Base-by-base conservation (phyloP, 805 yeast genomes). In the Cyberlindnera maclurae region DNA sequence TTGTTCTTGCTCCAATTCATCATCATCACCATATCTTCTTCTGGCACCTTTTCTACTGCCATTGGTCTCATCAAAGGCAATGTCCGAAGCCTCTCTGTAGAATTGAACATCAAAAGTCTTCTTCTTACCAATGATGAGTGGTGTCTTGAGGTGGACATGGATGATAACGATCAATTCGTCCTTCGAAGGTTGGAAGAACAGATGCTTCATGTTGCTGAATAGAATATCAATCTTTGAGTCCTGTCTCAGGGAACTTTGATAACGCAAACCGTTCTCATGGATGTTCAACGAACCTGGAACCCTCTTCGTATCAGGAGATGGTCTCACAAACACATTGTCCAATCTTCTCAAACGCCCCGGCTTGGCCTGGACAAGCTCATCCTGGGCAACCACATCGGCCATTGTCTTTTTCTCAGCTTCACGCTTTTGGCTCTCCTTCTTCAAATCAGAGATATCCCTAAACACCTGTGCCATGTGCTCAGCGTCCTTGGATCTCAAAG, bases 1-100 rank as follows among this genome's bases (percentile, higher is more conserved):
- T 64, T 90, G 97, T 66, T 93, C 98, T 63, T 90, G 97, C 63
- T 93, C 97, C 47, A 93, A 70, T 65, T 93, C 98, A 62, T 93
- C 98, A 62, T 93, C 98, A 60, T 93, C 98, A 34, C 98, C 98
- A 58, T 93, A 93, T 55, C 93, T 66, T 58, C 93, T 68, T 45
- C 49, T 45, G 11, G 46, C 46, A 26, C 50, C 52, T 48, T 74
- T 75, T 62, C 97, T 79, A 65, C 86, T 82, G 45, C 96, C 81
- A 47, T 97, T 96, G 15, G 98, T 93, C 64, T 93, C 98, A 63
- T 93, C 98, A 53, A 88, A 88, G 3, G 95, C 79, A 71, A 88
- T 83, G 58, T 93, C 98, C 24, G 95, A 79, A 11, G 97, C 97
- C 62, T 93, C 98, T 47, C 97, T 73, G 67, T 89, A 93, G 58